These are phyloP conservation scores for Medakamo hakoo DNA, from an alignment of 139 green algal species.

Conservation along the genomic window DNA sequence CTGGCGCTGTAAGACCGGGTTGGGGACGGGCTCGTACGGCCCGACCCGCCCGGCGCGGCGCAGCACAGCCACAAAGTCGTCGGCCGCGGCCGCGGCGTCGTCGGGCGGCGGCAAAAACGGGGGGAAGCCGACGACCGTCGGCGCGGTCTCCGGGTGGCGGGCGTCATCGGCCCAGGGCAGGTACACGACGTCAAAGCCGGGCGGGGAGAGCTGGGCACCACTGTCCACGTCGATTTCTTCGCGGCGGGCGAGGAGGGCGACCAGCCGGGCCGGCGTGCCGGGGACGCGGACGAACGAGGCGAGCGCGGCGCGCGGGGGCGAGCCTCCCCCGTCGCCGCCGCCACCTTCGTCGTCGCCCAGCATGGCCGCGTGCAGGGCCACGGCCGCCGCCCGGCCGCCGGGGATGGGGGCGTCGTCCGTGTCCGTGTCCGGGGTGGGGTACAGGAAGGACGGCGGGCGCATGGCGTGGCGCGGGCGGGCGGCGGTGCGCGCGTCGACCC, in stretches of 20 bases:
- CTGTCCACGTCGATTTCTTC: conserved; percentile 1
- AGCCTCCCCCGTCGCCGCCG: no score
- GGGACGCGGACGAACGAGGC: not conserved
- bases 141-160: no score
- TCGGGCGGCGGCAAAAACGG: not conserved
- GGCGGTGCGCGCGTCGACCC: no score
- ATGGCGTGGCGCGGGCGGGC: not conserved
- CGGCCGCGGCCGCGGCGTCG: not conserved
- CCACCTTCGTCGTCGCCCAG: not conserved
- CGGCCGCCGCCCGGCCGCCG: no score
- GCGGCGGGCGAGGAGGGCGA: conserved; percentile 12
- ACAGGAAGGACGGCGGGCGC: not conserved
- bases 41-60: no score
- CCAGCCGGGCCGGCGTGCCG: not conserved
- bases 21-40: no score
- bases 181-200: conserved; percentile 1
- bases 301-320: no score
- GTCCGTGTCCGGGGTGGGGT: no score
- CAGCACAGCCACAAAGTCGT: not conserved
- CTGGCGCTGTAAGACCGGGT: not conserved
- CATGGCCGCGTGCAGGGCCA: not conserved
- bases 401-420: no score
- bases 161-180: not conserved
- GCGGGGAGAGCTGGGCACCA: conserved; percentile 5
- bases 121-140: not conserved